Conservation (phyloP, 2,329 filamentous ascomycete genomes). For the Scytalidium sp. region DNA sequence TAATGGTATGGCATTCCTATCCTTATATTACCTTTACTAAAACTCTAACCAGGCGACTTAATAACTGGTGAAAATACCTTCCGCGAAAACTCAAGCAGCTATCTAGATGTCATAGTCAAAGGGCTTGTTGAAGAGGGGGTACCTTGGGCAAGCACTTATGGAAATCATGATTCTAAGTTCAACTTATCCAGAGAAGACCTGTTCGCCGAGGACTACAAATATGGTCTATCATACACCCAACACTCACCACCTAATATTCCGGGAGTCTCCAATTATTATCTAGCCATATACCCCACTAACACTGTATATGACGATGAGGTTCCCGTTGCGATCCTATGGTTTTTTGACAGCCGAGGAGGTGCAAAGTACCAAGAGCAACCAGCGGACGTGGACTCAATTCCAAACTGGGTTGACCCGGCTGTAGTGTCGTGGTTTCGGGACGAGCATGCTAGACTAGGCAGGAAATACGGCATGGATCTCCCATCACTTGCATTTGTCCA, state of each 20-base stretch:
- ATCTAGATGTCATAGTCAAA: slow-evolving; percentile 56
- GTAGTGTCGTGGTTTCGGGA: slow-evolving; percentile 42
- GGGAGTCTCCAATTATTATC: slow-evolving; percentile 52
- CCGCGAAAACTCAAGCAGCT: slow-evolving; percentile 50
- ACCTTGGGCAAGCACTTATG: slow-evolving; percentile 66
- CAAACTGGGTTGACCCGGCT: slow-evolving; percentile 42
- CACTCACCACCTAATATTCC: slow-evolving; percentile 37
- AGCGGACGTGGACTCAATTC: slow-evolving; percentile 21
- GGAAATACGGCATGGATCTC: slow-evolving; percentile 31
- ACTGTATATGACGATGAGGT: slow-evolving; percentile 8
- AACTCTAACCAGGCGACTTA: slow-evolving; percentile 56
- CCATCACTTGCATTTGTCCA: slow-evolving; percentile 54
- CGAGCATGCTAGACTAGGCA: slow-evolving; percentile 27
- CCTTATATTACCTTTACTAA: background rate
- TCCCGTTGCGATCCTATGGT: slow-evolving; percentile 59
- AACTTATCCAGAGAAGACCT: slow-evolving; percentile 50
- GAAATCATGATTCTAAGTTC: slow-evolving; percentile 64
- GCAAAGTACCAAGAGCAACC: slow-evolving; percentile 40
- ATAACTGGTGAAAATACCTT: slow-evolving; percentile 65
- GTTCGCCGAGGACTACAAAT: slow-evolving; percentile 35
- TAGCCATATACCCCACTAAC: slow-evolving; percentile 45
- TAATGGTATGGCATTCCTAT: slow-evolving; percentile 36
- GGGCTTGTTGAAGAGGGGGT: slow-evolving; percentile 54
- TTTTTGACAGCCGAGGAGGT: slow-evolving; percentile 67
- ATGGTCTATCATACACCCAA: slow-evolving; percentile 35